A percentile compares a stretch with the other conserved stretches of the same genome.
Evolutionary conservation across 371 early-diverging fungal genomes (phyloP).

Genomic region (Mucor plumbeus): DNA sequence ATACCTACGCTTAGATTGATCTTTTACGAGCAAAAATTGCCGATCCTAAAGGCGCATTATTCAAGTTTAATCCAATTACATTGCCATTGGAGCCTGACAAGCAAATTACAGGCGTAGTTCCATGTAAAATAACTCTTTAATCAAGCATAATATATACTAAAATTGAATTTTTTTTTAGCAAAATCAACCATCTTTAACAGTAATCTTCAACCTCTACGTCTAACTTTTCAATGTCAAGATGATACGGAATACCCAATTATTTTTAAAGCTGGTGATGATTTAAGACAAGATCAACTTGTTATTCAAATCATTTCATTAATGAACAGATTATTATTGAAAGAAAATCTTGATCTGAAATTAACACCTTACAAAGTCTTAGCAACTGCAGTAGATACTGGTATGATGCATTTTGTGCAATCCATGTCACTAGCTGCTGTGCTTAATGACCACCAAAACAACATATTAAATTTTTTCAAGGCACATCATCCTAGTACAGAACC

Average conservation of each 20-base stretch:
- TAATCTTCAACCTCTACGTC: conserved; percentile 81
- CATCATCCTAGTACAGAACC: conserved; percentile 69
- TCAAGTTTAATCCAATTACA: conserved; percentile 35
- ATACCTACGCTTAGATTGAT: conserved; percentile 65
- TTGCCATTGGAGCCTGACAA: conserved; percentile 88
- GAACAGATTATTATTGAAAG: conserved; percentile 91
- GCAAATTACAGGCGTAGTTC: conserved; percentile 82
- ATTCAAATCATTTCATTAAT: conserved; percentile 96
- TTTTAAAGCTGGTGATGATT: conserved; percentile 96
- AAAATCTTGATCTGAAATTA: conserved; percentile 91
- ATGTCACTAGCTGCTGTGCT: conserved; percentile 88
- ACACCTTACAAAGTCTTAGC: conserved; percentile 96
- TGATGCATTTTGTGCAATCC: conserved; percentile 92
- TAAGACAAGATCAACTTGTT: conserved; percentile 97
- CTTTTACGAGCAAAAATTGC: conserved; percentile 71
- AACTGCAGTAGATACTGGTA: conserved; percentile 89
- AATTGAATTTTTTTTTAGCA: conserved; percentile 46
- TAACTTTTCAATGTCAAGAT: conserved; percentile 83
- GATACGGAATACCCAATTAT: conserved; percentile 87
- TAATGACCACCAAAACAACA: conserved; percentile 81
- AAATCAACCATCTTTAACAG: conserved; percentile 91
- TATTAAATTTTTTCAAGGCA: conserved; percentile 79
- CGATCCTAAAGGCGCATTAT: conserved; percentile 82
- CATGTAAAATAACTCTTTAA: background rate
- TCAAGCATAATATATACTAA: background rate